A percentile compares a stretch with the other conserved stretches of the same genome.
Evolutionary conservation across 2,329 filamentous ascomycete species (phyloP).

Genomic region (Pezicula carpinea): DNA sequence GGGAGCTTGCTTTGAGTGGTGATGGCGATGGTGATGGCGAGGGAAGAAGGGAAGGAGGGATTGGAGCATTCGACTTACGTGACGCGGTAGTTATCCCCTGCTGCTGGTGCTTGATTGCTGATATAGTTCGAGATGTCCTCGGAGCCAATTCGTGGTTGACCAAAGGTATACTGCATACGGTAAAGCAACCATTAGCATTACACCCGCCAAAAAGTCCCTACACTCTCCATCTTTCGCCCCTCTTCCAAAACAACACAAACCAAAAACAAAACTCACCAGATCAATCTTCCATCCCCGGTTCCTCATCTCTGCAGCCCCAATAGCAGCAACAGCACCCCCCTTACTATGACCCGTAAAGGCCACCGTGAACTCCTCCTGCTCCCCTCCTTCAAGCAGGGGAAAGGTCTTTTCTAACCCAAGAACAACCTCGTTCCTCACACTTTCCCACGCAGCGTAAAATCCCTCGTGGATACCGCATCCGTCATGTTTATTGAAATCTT

Average conservation of each 20-base stretch:
- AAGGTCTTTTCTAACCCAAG: slow-evolving; percentile 14
- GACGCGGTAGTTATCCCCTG: slow-evolving; percentile 52
- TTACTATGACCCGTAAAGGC: slow-evolving; percentile 26
- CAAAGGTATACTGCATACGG: slow-evolving; percentile 22
- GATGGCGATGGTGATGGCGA: no score
- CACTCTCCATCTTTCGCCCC: no score
- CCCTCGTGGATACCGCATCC: slow-evolving; percentile 23
- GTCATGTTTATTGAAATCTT: slow-evolving; percentile 8
- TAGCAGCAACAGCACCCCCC: slow-evolving; percentile 26
- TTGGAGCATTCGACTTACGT: slow-evolving; percentile 38
- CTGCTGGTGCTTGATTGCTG: slow-evolving; percentile 13
- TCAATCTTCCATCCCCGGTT: slow-evolving; percentile 17
- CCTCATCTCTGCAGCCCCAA: slow-evolving; percentile 21
- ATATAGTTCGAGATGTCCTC: slow-evolving; percentile 23
- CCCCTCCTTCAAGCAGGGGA: no score
- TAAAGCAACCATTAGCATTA: no score
- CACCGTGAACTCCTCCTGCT: slow-evolving; percentile 20
- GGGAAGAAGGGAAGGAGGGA: no score
- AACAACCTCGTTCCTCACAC: no score
- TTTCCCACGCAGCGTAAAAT: slow-evolving; percentile 22
- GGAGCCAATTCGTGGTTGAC: slow-evolving; percentile 28
- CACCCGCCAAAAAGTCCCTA: no score
- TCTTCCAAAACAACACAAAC: not conserved
- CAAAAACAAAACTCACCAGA: slow-evolving; percentile 6
- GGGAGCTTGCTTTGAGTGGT: no score